These are phyloP conservation scores for Gracilariopsis chorda DNA, from an alignment of 23 red algal genomes.

Conservation along the genomic window DNA sequence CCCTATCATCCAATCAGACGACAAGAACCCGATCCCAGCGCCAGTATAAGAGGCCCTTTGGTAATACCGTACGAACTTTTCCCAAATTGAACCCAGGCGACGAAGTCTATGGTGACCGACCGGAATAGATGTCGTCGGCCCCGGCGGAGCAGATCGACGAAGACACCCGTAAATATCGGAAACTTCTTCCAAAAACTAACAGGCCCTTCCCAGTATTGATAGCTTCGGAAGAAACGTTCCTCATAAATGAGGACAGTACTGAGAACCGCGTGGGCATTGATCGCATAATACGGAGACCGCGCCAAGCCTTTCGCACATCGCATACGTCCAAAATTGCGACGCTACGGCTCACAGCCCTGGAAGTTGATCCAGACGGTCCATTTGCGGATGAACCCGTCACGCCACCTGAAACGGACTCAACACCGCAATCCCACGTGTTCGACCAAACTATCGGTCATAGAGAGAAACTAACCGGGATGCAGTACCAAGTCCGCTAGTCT, in stretches of 20 bases:
- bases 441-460: too few relatives aligned
- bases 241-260: not conserved
- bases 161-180: not conserved
- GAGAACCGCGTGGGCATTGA: not conserved
- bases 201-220: not conserved
- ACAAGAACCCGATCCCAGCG: not conserved
- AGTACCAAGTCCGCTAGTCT: too few relatives aligned
- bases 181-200: not conserved
- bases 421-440: too few relatives aligned
- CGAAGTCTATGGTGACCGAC: not conserved
- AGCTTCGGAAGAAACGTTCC: not conserved
- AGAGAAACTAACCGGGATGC: too few relatives aligned
- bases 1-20: not conserved
- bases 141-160: not conserved
- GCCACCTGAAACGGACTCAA: too few relatives aligned
- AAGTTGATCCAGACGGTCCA: too few relatives aligned
- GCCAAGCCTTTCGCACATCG: too few relatives aligned
- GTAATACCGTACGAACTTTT: not conserved
- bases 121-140: not conserved
- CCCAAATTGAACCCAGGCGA: not conserved
- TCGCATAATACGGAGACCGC: too few relatives aligned
- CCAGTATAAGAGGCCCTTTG: not conserved
- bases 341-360: too few relatives aligned
- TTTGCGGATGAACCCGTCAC: too few relatives aligned
- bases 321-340: too few relatives aligned